Conservation (phyloP, 768 basidiomycete species). For the Podaxis sp. region DNA sequence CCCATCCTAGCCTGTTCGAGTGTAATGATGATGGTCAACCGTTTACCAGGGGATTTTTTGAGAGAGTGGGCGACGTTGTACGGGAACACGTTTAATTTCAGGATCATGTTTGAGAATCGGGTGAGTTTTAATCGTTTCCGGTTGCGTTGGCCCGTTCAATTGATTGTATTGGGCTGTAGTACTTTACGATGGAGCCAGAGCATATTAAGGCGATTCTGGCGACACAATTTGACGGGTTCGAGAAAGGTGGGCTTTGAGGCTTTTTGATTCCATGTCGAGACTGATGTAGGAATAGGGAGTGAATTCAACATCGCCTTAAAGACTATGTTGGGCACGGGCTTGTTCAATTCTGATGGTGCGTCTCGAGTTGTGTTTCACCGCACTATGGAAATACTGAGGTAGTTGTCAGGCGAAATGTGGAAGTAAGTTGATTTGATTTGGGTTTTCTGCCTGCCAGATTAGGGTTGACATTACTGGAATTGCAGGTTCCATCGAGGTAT, state of each 20-base stretch:
- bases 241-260: slow-evolving; percentile 38
- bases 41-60: slow-evolving; percentile 38
- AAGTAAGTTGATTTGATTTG: slow-evolving; percentile 19
- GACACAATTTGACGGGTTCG: slow-evolving; percentile 53
- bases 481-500: slow-evolving; percentile 56
- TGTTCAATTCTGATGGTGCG: slow-evolving; percentile 32
- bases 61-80: slow-evolving; percentile 23
- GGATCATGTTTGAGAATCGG: slow-evolving; percentile 18
- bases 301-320: slow-evolving; percentile 37
- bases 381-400: background rate
- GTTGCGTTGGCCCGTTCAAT: background rate
- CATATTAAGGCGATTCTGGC: slow-evolving; percentile 57
- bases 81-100: slow-evolving; percentile 41
- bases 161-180: slow-evolving; percentile 34
- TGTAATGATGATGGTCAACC: background rate
- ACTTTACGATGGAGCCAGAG: slow-evolving; percentile 47
- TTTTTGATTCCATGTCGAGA: background rate
- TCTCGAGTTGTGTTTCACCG: background rate
- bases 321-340: slow-evolving; percentile 54
- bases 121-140: background rate
- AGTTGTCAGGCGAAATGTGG: slow-evolving; percentile 24
- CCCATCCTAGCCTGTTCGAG: background rate
- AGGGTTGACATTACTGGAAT: background rate
- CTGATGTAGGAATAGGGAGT: slow-evolving; percentile 25
- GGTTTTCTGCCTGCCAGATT: background rate